Conservation (phyloP, 2,329 filamentous ascomycete genomes). For the Calycina herbarum region DNA sequence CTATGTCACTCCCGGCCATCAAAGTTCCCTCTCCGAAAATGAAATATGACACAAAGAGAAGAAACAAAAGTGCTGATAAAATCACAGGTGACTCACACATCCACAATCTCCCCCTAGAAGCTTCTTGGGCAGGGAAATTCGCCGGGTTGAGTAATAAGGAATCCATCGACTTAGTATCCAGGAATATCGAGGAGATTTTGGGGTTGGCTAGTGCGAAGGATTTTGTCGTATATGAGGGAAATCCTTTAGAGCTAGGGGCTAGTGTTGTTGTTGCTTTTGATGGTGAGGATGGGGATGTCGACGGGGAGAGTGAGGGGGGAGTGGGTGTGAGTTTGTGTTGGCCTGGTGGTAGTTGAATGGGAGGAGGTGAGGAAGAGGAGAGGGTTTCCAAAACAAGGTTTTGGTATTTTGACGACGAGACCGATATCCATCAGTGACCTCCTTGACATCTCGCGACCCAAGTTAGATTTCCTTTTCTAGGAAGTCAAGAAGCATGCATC, state of each 20-base stretch:
- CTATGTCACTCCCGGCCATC: no score
- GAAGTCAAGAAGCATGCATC: no score
- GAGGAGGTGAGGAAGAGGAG: neutral
- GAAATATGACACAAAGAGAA: neutral
- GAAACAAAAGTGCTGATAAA: neutral
- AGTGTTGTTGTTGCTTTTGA: constrained; percentile 42
- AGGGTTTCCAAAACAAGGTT: no score
- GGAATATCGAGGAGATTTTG: constrained; percentile 45
- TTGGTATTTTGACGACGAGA: no score
- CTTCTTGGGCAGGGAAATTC: constrained; percentile 44
- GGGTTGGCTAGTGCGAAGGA: constrained; percentile 38
- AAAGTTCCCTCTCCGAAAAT: no score
- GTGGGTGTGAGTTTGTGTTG: constrained; percentile 39
- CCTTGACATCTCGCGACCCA: no score
- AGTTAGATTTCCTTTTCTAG: no score
- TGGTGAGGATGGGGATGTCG: constrained; percentile 16
- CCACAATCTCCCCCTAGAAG: constrained; percentile 43
- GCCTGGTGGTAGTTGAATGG: constrained; percentile 27
- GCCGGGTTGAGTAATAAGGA: constrained; percentile 39
- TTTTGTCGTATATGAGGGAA: constrained; percentile 46
- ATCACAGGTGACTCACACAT: constrained; percentile 39
- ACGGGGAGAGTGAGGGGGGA: constrained; percentile 4
- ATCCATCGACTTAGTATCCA: constrained; percentile 41
- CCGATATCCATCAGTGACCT: no score
- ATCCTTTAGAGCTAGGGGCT: constrained; percentile 43